Evolutionary conservation across 2,329 filamentous ascomycete species (phyloP).

Genomic region (Trichoderma lentiforme): DNA sequence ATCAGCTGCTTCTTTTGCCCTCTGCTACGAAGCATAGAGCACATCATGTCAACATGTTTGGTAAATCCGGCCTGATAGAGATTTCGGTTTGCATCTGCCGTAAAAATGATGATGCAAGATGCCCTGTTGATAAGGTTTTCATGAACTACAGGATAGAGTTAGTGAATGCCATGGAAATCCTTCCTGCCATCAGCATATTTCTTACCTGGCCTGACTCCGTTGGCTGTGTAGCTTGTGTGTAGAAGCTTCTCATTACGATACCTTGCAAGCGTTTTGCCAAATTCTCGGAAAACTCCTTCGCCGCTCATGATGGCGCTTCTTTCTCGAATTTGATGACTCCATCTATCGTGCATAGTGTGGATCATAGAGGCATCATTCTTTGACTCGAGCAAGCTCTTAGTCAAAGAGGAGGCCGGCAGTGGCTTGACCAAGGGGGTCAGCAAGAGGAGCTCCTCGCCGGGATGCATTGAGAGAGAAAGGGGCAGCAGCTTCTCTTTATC

Average conservation of each 20-base stretch:
- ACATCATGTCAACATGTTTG: conserved; percentile 95
- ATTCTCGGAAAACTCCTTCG: conserved; percentile 85
- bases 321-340: conserved; percentile 54
- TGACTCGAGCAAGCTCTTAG: conserved; percentile 63
- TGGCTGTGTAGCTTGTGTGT: conserved; percentile 93
- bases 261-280: conserved; percentile 82
- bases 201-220: conserved; percentile 74
- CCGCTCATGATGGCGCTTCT: conserved; percentile 75
- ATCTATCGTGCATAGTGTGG: conserved; percentile 50
- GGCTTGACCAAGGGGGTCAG: conserved; percentile 89
- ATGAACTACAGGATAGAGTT: conserved; percentile 55
- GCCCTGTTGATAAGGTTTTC: conserved; percentile 89
- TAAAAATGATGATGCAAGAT: conserved; percentile 83
- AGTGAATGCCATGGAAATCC: background rate
- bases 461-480: conserved; percentile 74
- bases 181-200: background rate
- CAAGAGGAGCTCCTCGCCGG: conserved; percentile 83
- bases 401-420: conserved; percentile 82
- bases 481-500: conserved; percentile 85
- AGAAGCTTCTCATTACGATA: conserved; percentile 81
- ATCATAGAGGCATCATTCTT: conserved; percentile 38
- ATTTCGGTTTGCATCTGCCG: conserved; percentile 90
- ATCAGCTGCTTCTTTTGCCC: conserved; percentile 86
- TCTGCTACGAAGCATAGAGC: conserved; percentile 71
- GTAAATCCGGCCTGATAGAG: conserved; percentile 92